Evolutionary conservation across 768 basidiomycete species (phyloP).

Genomic region (Russula ochroleuca): DNA sequence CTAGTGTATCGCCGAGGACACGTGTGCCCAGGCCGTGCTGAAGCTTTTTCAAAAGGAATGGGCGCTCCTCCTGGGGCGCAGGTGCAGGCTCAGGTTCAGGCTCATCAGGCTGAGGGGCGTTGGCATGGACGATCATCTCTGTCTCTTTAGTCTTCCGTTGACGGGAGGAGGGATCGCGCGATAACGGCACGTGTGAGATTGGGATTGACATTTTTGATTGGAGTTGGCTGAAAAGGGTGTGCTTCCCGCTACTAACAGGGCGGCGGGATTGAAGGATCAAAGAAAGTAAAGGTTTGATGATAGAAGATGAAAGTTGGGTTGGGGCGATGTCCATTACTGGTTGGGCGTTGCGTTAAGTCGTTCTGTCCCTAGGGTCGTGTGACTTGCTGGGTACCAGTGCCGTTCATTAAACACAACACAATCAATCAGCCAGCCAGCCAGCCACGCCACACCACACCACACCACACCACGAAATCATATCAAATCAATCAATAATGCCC

Average conservation of each 20-base stretch:
- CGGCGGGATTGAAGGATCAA: background rate
- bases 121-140: conserved; percentile 5
- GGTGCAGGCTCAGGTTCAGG: background rate
- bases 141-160: background rate
- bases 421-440: background rate
- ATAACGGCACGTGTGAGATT: background rate
- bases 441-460: background rate
- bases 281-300: conserved; percentile 16
- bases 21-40: conserved; percentile 1
- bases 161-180: background rate
- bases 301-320: background rate
- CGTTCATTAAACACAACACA: too few species aligned
- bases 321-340: background rate
- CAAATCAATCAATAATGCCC: too few species aligned
- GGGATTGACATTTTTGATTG: background rate
- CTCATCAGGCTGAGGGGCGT: background rate
- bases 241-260: background rate
- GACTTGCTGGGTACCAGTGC: background rate
- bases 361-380: background rate
- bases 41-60: conserved; percentile 20
- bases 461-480: background rate
- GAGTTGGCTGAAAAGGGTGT: background rate
- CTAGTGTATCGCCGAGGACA: conserved; percentile 26
- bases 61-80: conserved; percentile 2
- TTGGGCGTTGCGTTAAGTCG: background rate